Percentiles rank a stretch among this genome's conserved stretches.
These are phyloP conservation scores for Talaromyces islandicus DNA, from an alignment of 2,329 filamentous ascomycete genomes.

Conservation along the genomic window DNA sequence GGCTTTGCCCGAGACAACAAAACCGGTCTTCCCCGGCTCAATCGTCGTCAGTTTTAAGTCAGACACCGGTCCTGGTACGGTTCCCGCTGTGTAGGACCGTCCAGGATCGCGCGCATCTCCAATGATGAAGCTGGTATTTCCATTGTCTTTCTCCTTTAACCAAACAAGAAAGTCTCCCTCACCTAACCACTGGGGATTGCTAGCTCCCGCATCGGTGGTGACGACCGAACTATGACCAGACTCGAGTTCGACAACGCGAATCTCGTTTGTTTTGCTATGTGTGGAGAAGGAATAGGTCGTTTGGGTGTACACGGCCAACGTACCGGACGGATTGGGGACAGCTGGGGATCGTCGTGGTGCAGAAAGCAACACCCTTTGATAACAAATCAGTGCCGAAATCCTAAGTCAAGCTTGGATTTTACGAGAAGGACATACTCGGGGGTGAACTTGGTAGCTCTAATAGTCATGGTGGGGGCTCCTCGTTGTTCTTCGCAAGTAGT, in stretches of 20 bases:
- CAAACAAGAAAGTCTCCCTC: conserved; percentile 39
- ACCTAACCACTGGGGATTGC: conserved; percentile 43
- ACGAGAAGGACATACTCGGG: conserved; percentile 29
- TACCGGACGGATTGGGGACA: conserved; percentile 41
- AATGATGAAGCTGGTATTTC: conserved; percentile 42
- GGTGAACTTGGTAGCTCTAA: conserved; percentile 36
- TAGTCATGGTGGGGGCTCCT: conserved; percentile 24
- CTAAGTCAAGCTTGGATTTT: not conserved
- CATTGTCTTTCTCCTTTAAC: conserved; percentile 40
- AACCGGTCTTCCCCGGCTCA: conserved; percentile 37
- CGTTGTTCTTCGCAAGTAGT: not conserved
- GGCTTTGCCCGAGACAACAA: conserved; percentile 43
- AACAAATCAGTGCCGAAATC: not conserved
- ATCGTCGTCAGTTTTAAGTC: conserved; percentile 40
- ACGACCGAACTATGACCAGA: conserved; percentile 36
- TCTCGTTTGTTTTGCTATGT: conserved; percentile 41
- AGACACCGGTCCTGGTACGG: conserved; percentile 40
- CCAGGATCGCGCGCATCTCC: conserved; percentile 35
- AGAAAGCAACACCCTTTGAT: conserved; percentile 39
- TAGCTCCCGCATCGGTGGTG: conserved; percentile 40
- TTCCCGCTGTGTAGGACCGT: conserved; percentile 40
- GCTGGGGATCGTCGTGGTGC: conserved; percentile 42
- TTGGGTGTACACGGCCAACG: conserved; percentile 42
- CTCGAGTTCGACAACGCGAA: conserved; percentile 39
- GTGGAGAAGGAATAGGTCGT: conserved; percentile 46